Evolutionary conservation across 768 basidiomycete species (phyloP), one percentile per base, ranked within the genome.

Genomic region (Collybiopsis confluens): DNA sequence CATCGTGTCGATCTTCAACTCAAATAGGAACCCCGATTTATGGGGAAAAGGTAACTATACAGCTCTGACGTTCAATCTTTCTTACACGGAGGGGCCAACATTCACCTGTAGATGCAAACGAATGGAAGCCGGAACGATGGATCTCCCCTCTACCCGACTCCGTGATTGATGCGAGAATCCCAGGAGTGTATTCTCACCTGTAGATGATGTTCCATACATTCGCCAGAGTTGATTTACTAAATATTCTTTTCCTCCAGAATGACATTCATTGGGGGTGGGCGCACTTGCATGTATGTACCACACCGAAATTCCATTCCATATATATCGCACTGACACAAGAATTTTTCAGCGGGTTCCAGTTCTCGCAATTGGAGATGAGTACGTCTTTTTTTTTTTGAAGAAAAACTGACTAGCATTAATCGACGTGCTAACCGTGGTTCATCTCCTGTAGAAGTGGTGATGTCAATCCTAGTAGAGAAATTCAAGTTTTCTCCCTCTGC

Each of bases 71-170:
- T 11, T 24, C 30, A 30, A 26, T 13, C 9, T 27, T n/a, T n/a
- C n/a, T 2, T 33, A n/a, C 8, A 18, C 21, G 9, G 27, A 10
- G 26, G 26, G 11, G 4, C n/a, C 1, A 6, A 30, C 10, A 47
- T 28, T n/a, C 4, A 10, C 10, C n/a, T n/a, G n/a, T n/a, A 9
- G 76, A 79, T 56, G 71, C 73, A 0, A 42, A 61, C 20, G 72
- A 77, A 54, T 78, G 73, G 70, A 76, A 72, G 52, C 77, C 76
- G 1, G 75, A 77, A 51, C 63, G 76, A n/a, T 78, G 77, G 76
- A 60, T 76, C 1, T 54, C 55, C 2, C 63, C 65, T 0, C 59
- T 74, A 6, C 75, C 73, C 2, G 59, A 67, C 11, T 55, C 58
- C 18, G 65, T 75, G 15, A 55, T 43, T 2, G 62, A 68, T 18